phyloP scores from a whole-genome alignment of 768 basidiomycete species.

The Leccinum subgranulosum region DNA sequence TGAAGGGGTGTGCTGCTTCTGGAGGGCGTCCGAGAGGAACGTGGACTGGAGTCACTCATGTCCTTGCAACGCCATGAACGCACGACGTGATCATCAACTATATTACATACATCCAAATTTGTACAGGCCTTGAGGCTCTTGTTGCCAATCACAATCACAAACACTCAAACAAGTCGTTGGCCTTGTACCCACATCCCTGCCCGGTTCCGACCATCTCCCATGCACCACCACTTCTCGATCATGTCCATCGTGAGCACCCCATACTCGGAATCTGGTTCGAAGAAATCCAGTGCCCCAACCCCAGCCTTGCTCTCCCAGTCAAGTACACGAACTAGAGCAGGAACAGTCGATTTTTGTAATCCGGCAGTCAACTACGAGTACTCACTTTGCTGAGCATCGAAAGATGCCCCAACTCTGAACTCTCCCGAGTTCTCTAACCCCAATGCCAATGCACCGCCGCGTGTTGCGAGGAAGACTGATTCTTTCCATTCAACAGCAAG shows the following conservation, averaged over 20 bases:
- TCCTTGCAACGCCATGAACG: conserved; percentile 9
- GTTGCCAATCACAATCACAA: conserved; percentile 14
- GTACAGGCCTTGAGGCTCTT: neutral
- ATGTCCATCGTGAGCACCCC: conserved; percentile 42
- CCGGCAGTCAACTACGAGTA: neutral
- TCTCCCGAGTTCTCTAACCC: conserved; percentile 50
- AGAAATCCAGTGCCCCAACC: conserved; percentile 68
- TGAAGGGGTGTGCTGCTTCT: conserved; percentile 35
- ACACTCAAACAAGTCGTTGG: conserved; percentile 12
- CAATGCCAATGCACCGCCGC: conserved; percentile 72
- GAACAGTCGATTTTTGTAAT: neutral
- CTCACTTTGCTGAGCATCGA: conserved; percentile 77
- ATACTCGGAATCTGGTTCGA: conserved; percentile 37
- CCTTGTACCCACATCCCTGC: conserved; percentile 77
- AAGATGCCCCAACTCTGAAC: conserved; percentile 59
- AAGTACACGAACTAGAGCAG: conserved; percentile 43
- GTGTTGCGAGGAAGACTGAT: conserved; percentile 74
- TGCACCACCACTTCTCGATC: conserved; percentile 90
- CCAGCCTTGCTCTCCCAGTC: conserved; percentile 41
- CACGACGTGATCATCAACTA: neutral
- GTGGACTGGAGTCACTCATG: conserved; percentile 26
- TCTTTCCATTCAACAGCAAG: conserved; percentile 79
- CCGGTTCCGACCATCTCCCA: conserved; percentile 71
- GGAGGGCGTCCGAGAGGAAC: conserved; percentile 32
- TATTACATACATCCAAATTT: neutral